Conservation (phyloP, 805 yeast species). For the Sporopachydermia lactativora region DNA sequence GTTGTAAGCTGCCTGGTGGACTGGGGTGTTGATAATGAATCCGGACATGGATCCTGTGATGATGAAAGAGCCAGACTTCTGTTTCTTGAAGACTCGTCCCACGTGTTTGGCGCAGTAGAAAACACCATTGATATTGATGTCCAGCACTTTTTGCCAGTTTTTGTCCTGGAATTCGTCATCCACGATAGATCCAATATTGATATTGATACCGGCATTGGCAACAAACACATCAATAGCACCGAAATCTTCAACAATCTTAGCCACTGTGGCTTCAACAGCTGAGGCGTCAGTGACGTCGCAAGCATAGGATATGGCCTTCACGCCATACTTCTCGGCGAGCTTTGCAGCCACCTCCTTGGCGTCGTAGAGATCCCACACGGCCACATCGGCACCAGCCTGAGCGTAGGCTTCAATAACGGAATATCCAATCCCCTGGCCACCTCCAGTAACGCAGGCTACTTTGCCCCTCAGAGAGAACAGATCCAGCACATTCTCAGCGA, state of each 20-base stretch:
- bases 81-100: constrained; percentile 47
- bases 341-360: constrained; percentile 2
- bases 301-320: constrained; percentile 21
- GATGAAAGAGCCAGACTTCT: constrained; percentile 53
- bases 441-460: constrained; percentile 31
- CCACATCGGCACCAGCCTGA: constrained; percentile 29
- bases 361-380: constrained; percentile 16
- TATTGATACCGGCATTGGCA: constrained; percentile 57
- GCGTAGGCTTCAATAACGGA: constrained; percentile 28
- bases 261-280: constrained; percentile 26
- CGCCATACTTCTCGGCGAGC: constrained; percentile 18
- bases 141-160: constrained; percentile 50
- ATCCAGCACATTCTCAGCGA: constrained; percentile 42
- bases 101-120: constrained; percentile 56
- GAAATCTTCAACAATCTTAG: constrained; percentile 30
- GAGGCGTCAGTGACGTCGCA: constrained; percentile 37
- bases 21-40: constrained; percentile 59
- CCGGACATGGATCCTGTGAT: constrained; percentile 73
- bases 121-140: constrained; percentile 57
- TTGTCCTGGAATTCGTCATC: constrained; percentile 39
- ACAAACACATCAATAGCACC: constrained; percentile 51
- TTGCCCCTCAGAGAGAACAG: constrained; percentile 37
- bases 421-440: constrained; percentile 29
- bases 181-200: constrained; percentile 19
- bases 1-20: constrained; percentile 57